Evolutionary conservation across 371 early-diverging fungal genomes (phyloP).

Genomic region (Phascolomyces articulosus): DNA sequence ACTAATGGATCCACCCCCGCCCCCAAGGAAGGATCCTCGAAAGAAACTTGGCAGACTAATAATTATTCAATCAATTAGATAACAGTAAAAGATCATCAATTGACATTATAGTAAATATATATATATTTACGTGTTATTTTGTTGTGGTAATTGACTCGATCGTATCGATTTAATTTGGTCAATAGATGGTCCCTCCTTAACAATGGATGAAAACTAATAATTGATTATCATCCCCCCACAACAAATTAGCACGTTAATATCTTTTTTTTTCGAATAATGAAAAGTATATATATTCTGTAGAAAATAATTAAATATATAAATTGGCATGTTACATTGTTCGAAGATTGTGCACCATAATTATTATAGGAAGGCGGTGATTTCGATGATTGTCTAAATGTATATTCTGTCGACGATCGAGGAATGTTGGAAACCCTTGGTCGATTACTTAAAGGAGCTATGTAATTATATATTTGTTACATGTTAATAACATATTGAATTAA

Average conservation of each 20-base stretch:
- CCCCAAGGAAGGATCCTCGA: conserved; percentile 16
- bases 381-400: neutral
- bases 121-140: neutral
- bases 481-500: neutral
- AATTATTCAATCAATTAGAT: too few relatives aligned
- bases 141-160: neutral
- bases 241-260: too few relatives aligned
- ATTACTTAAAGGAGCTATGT: neutral
- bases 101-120: too few relatives aligned
- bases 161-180: neutral
- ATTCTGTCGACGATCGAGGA: neutral
- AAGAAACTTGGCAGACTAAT: conserved; percentile 14
- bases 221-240: neutral
- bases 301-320: too few relatives aligned
- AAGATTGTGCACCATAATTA: neutral
- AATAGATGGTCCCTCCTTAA: neutral
- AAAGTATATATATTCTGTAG: too few relatives aligned
- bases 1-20: conserved; percentile 3
- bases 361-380: neutral
- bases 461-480: neutral
- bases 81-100: too few relatives aligned
- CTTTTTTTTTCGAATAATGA: too few relatives aligned
- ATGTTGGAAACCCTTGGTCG: neutral
- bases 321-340: neutral
- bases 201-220: neutral